Base-by-base conservation (phyloP, 2,329 filamentous ascomycete species). In the Akanthomyces muscarius region DNA sequence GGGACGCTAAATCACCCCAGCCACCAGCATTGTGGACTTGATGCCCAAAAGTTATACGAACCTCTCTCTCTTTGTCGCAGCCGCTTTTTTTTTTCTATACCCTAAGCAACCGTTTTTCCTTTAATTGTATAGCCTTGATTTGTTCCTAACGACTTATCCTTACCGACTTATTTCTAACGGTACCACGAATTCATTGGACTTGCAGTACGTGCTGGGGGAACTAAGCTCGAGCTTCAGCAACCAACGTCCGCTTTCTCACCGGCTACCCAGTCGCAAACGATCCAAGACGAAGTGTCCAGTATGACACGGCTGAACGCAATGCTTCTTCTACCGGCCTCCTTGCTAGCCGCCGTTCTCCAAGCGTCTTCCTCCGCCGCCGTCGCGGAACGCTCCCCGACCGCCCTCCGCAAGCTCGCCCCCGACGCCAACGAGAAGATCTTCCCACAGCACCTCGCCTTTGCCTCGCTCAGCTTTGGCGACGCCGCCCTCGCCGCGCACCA, bases 351-450 rank as follows among this genome's bases (percentile, higher is more conserved):
- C 28, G 68, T 82, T 51, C 71, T 77, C 2, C 71, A 71, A n/a
- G 67, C 72, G 65, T 63, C 73, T 2, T 75, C 76, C 66, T 63
- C 72, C 2, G 76, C 76, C 38, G 38, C 38, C 38, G 33, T 36
- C 33, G 73, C 73, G 33, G 71, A 71, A 57, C 64, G 64, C 21
- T 68, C 75, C 6, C 89, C 89, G 0, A 82, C 84, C 1, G 89
- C 85, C 0, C 80, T 93, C 61, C 85, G 84, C 71, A 92, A 92
- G 71, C 90, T 93, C 84, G 81, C 85, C 53, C 80, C 80, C 5
- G 87, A 92, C 70, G 83, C 86, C 56, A 84, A 84, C 64, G 88
- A 91, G 71, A 95, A 91, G 80, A 88, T 94, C 71, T 85, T 87
- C 67, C 78, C 87, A 62, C 83, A 90, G 51, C 89, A 91, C 72